phyloP scores from a whole-genome alignment of 768 basidiomycete species.

The Panaeolus papilionaceus region DNA sequence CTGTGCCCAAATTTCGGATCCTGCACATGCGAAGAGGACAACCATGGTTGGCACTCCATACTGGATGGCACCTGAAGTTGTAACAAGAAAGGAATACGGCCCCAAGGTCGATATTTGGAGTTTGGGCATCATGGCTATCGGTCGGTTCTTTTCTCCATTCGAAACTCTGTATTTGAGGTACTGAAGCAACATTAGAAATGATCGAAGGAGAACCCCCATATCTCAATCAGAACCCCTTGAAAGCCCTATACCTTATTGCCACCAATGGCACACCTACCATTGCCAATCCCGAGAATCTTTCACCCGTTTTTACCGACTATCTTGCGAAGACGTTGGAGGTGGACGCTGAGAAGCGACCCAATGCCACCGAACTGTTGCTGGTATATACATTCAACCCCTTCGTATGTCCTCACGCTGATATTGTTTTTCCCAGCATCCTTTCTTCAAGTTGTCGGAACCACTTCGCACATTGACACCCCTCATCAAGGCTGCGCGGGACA shows the following conservation, averaged over 20 bases:
- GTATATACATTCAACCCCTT: slow-evolving; percentile 33
- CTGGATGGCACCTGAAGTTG: slow-evolving; percentile 99
- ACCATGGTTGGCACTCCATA: slow-evolving; percentile 99
- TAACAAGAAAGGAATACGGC: slow-evolving; percentile 96
- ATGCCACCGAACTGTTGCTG: slow-evolving; percentile 79
- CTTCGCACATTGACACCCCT: slow-evolving; percentile 85
- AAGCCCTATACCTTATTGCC: slow-evolving; percentile 96
- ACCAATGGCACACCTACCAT: slow-evolving; percentile 98
- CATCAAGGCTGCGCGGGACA: slow-evolving; percentile 92
- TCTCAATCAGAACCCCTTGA: slow-evolving; percentile 94
- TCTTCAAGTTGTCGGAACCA: slow-evolving; percentile 89
- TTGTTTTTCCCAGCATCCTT: slow-evolving; percentile 65
- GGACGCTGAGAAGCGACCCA: slow-evolving; percentile 92
- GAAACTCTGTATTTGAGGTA: not conserved
- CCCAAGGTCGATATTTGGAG: slow-evolving; percentile 99
- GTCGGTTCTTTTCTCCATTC: slow-evolving; percentile 45
- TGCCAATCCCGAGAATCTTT: slow-evolving; percentile 82
- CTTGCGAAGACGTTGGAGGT: slow-evolving; percentile 89
- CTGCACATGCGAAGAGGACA: slow-evolving; percentile 89
- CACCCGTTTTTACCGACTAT: slow-evolving; percentile 87
- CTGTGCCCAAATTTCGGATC: slow-evolving; percentile 94
- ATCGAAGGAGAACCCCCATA: slow-evolving; percentile 98
- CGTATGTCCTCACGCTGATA: slow-evolving; percentile 11
- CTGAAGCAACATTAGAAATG: slow-evolving; percentile 72
- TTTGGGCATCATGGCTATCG: slow-evolving; percentile 95